These are phyloP conservation scores for Magnolia sinica DNA, from an alignment of 164 flowering plant species.

Conservation along the genomic window DNA sequence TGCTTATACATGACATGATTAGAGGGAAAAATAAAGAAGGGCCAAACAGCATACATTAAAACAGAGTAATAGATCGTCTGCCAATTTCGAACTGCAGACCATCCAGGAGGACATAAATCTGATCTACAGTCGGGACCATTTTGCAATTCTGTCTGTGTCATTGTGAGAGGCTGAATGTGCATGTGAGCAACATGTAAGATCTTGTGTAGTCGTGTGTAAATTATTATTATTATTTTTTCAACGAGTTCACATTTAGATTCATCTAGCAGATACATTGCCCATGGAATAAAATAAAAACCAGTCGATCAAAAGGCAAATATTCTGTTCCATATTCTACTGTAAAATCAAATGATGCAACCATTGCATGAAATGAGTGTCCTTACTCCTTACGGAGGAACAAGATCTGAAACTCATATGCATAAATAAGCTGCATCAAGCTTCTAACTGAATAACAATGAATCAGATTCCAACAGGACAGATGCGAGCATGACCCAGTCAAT, in stretches of 20 bases:
- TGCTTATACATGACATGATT: no score
- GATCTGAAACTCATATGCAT: background rate
- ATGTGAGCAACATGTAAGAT: background rate
- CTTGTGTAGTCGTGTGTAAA: no score
- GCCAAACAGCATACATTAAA: no score
- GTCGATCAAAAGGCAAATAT: background rate
- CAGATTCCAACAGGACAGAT: background rate
- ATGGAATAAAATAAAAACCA: background rate
- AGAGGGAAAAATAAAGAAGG: no score
- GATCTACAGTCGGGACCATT: no score
- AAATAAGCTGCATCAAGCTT: background rate
- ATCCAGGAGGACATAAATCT: no score
- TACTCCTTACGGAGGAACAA: background rate
- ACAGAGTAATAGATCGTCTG: no score
- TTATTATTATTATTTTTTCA: no score
- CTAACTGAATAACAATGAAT: conserved; percentile 9
- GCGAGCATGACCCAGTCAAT: background rate
- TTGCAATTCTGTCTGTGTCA: background rate
- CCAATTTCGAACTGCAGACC: no score
- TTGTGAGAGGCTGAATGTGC: background rate
- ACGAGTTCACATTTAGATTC: background rate
- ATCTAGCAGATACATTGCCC: background rate
- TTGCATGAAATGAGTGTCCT: no score
- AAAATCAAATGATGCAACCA: no score
- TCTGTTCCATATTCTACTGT: background rate